A percentile compares a stretch with the other conserved stretches of the same genome.
These are phyloP conservation scores for Pseudogymnoascus sp. DNA, from an alignment of 2,329 filamentous ascomycete genomes.

Conservation along the genomic window DNA sequence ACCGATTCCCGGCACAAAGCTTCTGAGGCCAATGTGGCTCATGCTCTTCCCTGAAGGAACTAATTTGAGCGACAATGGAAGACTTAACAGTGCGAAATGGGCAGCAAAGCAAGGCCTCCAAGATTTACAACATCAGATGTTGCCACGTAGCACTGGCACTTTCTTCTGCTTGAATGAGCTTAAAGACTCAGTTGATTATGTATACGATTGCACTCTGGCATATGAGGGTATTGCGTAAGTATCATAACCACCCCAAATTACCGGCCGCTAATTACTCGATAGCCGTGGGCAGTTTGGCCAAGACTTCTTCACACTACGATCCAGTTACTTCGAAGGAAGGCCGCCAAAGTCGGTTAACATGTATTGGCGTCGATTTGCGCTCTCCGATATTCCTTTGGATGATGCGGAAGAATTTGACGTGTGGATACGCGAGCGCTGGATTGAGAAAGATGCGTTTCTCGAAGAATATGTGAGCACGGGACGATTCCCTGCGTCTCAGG, in stretches of 20 bases:
- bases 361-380: slow-evolving; percentile 81
- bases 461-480: slow-evolving; percentile 74
- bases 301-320: slow-evolving; percentile 76
- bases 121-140: slow-evolving; percentile 65
- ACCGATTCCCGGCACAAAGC: slow-evolving; percentile 42
- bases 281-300: slow-evolving; percentile 74
- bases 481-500: slow-evolving; percentile 54
- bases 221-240: slow-evolving; percentile 91
- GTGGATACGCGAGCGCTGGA: slow-evolving; percentile 83
- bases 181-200: slow-evolving; percentile 65
- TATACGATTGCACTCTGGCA: slow-evolving; percentile 90
- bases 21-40: slow-evolving; percentile 76
- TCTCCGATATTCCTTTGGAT: slow-evolving; percentile 74
- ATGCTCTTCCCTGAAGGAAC: slow-evolving; percentile 84
- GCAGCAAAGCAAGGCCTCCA: slow-evolving; percentile 66
- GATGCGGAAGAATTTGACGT: slow-evolving; percentile 66
- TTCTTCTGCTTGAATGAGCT: slow-evolving; percentile 74
- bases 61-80: slow-evolving; percentile 64
- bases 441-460: slow-evolving; percentile 83
- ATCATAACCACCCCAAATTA: slow-evolving; percentile 9
- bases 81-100: slow-evolving; percentile 65
- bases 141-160: slow-evolving; percentile 74
- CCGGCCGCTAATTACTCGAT: slow-evolving; percentile 11
- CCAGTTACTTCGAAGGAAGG: slow-evolving; percentile 81
- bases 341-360: slow-evolving; percentile 94